Percentiles rank a stretch among this genome's conserved stretches.
phyloP scores from a whole-genome alignment of 768 basidiomycete genomes.

The Tylopilus rubrobrunneus region DNA sequence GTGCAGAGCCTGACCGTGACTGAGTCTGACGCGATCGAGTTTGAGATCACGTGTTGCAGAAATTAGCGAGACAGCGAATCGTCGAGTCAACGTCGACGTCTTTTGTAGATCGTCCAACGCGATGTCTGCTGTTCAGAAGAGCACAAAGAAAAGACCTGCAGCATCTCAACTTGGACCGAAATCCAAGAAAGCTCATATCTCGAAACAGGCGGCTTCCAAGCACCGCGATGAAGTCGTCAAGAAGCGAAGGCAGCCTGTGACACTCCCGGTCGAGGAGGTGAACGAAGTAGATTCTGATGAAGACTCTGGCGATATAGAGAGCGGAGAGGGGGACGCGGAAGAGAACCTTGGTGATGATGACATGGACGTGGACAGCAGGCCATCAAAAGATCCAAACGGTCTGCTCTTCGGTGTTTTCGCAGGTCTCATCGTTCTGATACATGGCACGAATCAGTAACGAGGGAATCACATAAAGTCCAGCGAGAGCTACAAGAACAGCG shows the following conservation, averaged over 20 bases:
- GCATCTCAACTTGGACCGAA: slow-evolving; percentile 44
- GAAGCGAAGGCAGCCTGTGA: slow-evolving; percentile 63
- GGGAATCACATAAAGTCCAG: slow-evolving; percentile 72
- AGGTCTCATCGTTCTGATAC: slow-evolving; percentile 6
- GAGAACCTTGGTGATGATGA: slow-evolving; percentile 27
- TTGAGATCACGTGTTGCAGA: no score
- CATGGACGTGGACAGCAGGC: slow-evolving; percentile 26
- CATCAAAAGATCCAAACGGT: slow-evolving; percentile 54
- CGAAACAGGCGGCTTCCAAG: slow-evolving; percentile 27
- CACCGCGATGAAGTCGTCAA: slow-evolving; percentile 35
- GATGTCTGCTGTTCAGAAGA: slow-evolving; percentile 40
- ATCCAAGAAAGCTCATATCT: slow-evolving; percentile 50
- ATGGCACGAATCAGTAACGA: slow-evolving; percentile 40
- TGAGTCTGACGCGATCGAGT: no score
- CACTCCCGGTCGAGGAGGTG: slow-evolving; percentile 33
- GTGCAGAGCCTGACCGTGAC: no score
- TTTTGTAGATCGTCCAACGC: no score
- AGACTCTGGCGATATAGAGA: slow-evolving; percentile 33
- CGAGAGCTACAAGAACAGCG: slow-evolving; percentile 64
- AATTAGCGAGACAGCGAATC: no score
- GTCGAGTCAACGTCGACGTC: no score
- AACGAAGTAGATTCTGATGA: slow-evolving; percentile 36
- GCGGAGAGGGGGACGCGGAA: slow-evolving; percentile 24
- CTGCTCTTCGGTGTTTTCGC: slow-evolving; percentile 14
- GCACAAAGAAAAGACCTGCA: slow-evolving; percentile 49